A percentile compares a stretch with the other conserved stretches of the same genome.
phyloP scores from a whole-genome alignment of 345 rosid species.

The Punica granatum region DNA sequence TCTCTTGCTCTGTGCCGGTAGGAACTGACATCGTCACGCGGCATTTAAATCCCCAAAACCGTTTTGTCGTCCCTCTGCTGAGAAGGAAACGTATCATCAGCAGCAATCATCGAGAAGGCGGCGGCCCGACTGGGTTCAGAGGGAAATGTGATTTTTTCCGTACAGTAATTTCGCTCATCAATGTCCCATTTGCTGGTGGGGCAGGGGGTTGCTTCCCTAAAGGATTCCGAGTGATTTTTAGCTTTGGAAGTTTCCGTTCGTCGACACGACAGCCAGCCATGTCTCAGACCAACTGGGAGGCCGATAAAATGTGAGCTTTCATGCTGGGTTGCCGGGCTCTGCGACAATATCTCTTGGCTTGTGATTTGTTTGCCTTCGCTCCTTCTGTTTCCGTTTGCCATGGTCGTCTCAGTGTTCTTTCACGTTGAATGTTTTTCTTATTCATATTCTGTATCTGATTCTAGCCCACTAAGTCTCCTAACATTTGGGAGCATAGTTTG shows the following conservation, averaged over 20 bases:
- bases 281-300: conserved; percentile 36
- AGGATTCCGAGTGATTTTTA: neutral
- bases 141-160: too few species aligned
- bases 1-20: neutral
- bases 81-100: too few species aligned
- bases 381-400: neutral
- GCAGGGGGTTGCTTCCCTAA: neutral
- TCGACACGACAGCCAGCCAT: conserved; percentile 11
- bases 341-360: neutral
- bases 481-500: too few species aligned
- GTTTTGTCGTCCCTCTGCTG: too few species aligned
- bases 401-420: neutral
- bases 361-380: neutral
- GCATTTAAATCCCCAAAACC: neutral
- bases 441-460: neutral
- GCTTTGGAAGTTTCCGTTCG: neutral
- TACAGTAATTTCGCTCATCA: too few species aligned
- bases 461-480: too few species aligned
- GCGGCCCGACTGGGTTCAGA: too few species aligned
- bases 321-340: too few species aligned
- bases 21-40: neutral
- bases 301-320: conserved; percentile 36
- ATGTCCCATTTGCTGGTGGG: too few species aligned
- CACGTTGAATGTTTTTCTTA: neutral
- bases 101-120: too few species aligned